Evolutionary conservation across 306 rosid species (phyloP), one percentile per base, ranked within the genome.

Genomic region (Glycyrrhiza uralensis): DNA sequence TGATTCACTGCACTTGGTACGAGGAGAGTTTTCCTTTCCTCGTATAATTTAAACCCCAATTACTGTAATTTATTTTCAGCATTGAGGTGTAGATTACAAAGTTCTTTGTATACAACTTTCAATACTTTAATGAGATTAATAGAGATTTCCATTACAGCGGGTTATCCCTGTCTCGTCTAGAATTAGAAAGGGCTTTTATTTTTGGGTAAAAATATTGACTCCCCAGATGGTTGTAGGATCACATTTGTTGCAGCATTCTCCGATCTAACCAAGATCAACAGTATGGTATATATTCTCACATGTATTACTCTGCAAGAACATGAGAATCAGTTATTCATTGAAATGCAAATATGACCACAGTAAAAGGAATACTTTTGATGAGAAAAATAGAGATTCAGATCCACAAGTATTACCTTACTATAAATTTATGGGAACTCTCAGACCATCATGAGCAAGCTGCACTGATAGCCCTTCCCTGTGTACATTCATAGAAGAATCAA

Each of bases 401-500:
- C 15, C 4, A 51, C 58, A n/a, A 58, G 67, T 26, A 69, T 19
- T 51, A 82, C 90, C 69, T 83, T 66, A n/a, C 79, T 78, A 89
- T 11, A 92, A 87, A 75, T 76, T 69, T 29, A 89, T 67, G 52
- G 93, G 87, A 44, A 89, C 61, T 87, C 89, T 92, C 81, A 92
- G 83, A 71, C 97, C 96, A 74, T 92, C 97, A 70, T 69, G 92
- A 8, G 97, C 97, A 73, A 92, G 96, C 84, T 89, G 91, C 80
- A 92, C 97, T 11, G 60, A 80, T 49, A 89, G 85, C 59, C 96
- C 97, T 89, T 89, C 97, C 87, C 97, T 89, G 24, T 32, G 58
- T 57, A 79, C 62, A 29, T 57, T 51, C 32, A 59, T 51, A 8
- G 29, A 82, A 71, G 35, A 72, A 45, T 14, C 49, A 56, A 58